These are phyloP conservation scores for Stachybotrys chartarum DNA, from an alignment of 2,329 filamentous ascomycete genomes.

Conservation along the genomic window DNA sequence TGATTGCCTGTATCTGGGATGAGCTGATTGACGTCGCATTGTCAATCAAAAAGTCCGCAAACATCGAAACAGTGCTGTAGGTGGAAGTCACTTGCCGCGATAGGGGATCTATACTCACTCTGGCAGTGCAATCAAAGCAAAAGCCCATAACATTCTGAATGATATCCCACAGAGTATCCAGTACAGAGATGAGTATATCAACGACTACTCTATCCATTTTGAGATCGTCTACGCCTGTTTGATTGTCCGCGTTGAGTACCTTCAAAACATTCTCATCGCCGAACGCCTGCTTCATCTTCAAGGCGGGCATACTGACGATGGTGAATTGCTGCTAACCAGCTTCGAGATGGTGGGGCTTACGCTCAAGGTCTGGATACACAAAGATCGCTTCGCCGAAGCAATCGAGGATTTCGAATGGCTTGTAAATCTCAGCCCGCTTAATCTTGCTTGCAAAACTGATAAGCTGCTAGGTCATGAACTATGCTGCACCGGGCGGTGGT, in stretches of 20 bases:
- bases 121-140: neutral
- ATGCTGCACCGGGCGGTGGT: slow-evolving; percentile 38
- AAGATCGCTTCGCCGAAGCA: slow-evolving; percentile 30
- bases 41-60: slow-evolving; percentile 16
- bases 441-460: neutral
- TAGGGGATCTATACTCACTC: neutral
- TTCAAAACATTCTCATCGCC: slow-evolving; percentile 52
- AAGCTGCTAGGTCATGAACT: slow-evolving; percentile 27
- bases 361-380: slow-evolving; percentile 38
- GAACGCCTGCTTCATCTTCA: slow-evolving; percentile 46
- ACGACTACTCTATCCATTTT: neutral
- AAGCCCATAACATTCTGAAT: neutral
- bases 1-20: slow-evolving; percentile 44
- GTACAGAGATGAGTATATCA: neutral
- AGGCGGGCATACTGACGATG: slow-evolving; percentile 25
- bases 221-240: neutral
- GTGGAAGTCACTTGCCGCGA: slow-evolving; percentile 1
- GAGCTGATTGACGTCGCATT: slow-evolving; percentile 53
- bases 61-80: slow-evolving; percentile 12
- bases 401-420: slow-evolving; percentile 37
- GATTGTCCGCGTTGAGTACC: slow-evolving; percentile 1
- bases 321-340: slow-evolving; percentile 34
- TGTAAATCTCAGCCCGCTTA: slow-evolving; percentile 14
- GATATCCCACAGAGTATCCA: neutral
- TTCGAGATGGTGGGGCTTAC: slow-evolving; percentile 30